phyloP scores from a whole-genome alignment of 75 land plant genomes.

The Ceratopteris richardii region DNA sequence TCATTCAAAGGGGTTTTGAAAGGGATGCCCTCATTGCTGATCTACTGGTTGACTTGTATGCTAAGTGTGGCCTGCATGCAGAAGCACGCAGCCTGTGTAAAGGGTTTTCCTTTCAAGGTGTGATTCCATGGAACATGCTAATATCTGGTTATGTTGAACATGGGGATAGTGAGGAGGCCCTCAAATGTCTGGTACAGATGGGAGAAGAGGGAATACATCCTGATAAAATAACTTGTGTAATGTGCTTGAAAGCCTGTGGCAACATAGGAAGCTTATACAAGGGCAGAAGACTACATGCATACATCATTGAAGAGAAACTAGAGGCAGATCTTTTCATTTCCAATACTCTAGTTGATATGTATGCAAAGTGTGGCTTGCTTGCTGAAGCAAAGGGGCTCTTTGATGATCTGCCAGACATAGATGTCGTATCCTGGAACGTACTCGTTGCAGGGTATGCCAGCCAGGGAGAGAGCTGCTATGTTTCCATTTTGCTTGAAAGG shows the following conservation, averaged over 20 bases:
- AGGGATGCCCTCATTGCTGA: constrained; percentile 2
- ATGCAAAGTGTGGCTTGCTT: constrained; percentile 1
- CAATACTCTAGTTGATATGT: constrained; percentile 6
- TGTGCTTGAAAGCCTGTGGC: constrained; percentile 10
- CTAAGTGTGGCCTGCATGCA: constrained; percentile 11
- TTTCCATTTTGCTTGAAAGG: constrained; percentile 20
- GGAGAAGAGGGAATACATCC: constrained; percentile 6
- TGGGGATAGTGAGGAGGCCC: constrained; percentile 11
- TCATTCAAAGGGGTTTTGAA: constrained; percentile 5
- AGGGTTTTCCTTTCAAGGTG: constrained; percentile 2
- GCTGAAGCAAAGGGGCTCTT: neutral
- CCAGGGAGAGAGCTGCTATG: constrained; percentile 16
- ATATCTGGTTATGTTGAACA: constrained; percentile 10
- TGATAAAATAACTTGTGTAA: constrained; percentile 5
- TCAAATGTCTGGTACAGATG: constrained; percentile 3
- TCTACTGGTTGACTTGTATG: constrained; percentile 12
- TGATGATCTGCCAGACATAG: neutral
- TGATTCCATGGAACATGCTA: constrained; percentile 13
- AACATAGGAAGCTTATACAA: constrained; percentile 4
- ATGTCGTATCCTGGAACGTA: constrained; percentile 1
- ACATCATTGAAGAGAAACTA: neutral
- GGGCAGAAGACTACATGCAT: neutral
- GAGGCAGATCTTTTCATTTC: neutral
- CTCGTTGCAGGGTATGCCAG: constrained; percentile 8
- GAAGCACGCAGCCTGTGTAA: constrained; percentile 8